phyloP scores from a whole-genome alignment of 148 eudicot species.

The Heliosperma pusillum region DNA sequence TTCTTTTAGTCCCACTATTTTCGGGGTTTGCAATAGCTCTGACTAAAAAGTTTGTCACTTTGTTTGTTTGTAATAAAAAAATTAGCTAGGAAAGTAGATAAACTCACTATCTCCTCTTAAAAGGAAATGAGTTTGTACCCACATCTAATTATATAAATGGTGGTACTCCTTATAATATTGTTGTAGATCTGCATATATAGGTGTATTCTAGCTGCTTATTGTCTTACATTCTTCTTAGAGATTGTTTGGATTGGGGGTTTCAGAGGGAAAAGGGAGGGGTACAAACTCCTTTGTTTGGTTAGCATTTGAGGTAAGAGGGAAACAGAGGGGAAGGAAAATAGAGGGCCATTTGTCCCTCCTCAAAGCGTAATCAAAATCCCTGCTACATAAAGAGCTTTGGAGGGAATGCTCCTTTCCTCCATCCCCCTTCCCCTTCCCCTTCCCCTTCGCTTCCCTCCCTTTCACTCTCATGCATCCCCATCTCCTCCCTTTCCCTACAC shows the following conservation, averaged over 20 bases:
- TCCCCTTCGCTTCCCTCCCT: neutral
- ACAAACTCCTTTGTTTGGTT: neutral
- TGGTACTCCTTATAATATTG: no score
- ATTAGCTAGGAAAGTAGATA: neutral
- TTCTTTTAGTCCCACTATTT: neutral
- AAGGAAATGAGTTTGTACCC: neutral
- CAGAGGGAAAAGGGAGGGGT: neutral
- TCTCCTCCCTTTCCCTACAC: neutral
- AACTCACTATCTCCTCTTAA: neutral
- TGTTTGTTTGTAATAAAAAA: neutral
- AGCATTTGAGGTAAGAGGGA: neutral
- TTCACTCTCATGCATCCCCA: neutral
- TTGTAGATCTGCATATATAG: neutral
- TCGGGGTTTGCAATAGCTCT: neutral
- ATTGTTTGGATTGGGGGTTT: neutral
- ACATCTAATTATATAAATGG: neutral
- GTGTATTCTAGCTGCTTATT: neutral
- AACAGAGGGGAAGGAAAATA: neutral
- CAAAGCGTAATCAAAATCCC: no score
- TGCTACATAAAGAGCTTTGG: neutral
- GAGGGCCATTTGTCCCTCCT: neutral
- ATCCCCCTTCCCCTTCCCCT: no score
- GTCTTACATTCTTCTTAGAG: neutral
- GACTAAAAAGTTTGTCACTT: neutral
- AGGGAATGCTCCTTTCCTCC: neutral